Evolutionary conservation across 371 early-diverging fungal genomes (phyloP), one percentile per base, ranked within the genome.

Genomic region (Saksenaea oblongispora): DNA sequence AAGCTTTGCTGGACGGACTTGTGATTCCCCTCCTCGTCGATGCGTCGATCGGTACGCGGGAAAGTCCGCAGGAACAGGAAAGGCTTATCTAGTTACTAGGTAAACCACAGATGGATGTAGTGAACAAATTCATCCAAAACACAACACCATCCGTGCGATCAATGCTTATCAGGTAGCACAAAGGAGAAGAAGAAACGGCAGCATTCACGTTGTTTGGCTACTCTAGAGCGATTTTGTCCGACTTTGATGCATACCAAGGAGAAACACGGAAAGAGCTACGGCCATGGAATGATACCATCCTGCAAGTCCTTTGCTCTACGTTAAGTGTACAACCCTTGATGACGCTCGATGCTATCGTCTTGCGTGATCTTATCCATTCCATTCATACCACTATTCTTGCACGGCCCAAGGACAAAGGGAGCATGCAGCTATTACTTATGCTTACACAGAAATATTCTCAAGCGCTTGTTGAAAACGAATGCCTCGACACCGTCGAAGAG

Each of bases 81-180:
- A 3, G 61, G 17, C 59, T 62, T 36, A 62, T 58, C 27, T 62
- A 56, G 5, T n/a, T 42, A 0, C 11, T 63, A 34, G 58, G 27
- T 0, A 55, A 51, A 27, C 59, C 65, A 18, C 64, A 67, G 35
- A 22, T 31, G 11, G 72, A 71, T 36, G 51, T 70, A 8, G 63
- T 63, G 3, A 54, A 15, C 1, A 66, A 66, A 39, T 47, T 51
- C 2, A 54, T 60, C 5, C 51, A 47, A 10, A 47, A 47, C 11
- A 47, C 51, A 11, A 22, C 22, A 47, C 51, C 51, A 10, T 47
- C 51, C 0, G 51, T 47, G 24, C 51, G 51, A 5, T 47, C 22
- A 22, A 4, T 47, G 26, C 24, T 47, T 5, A 1, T 47, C n/a
- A 47, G 51, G 51, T 47, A 47, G 10, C 39, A 14, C 2, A n/a